Conservation (phyloP, 129 eudicot species). For the Flaveria robusta region DNA sequence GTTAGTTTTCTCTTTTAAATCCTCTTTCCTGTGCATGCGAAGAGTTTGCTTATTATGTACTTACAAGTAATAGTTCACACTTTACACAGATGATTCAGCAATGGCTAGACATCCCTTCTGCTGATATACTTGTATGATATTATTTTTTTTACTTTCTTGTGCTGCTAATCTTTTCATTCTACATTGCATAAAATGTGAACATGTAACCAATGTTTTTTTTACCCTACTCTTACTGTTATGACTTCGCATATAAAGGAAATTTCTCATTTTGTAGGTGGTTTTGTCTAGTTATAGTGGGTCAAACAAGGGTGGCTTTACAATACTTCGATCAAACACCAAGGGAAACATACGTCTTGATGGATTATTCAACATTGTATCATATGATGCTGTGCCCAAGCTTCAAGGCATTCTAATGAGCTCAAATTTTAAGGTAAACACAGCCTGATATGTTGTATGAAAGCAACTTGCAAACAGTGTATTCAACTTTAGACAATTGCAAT, state of each 20-base stretch:
- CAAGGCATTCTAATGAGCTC: conserved; percentile 60
- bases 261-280: conserved; percentile 62
- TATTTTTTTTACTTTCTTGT: conserved; percentile 9
- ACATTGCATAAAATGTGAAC: conserved; percentile 15
- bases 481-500: not conserved
- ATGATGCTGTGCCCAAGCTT: conserved; percentile 78
- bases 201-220: not conserved
- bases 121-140: conserved; percentile 76
- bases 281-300: conserved; percentile 79
- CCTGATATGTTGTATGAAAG: conserved; percentile 9
- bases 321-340: conserved; percentile 68
- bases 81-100: conserved; percentile 84
- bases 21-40: conserved; percentile 10
- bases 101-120: conserved; percentile 80
- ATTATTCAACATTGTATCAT: conserved; percentile 81
- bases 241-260: not conserved
- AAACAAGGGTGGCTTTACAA: conserved; percentile 73
- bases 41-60: conserved; percentile 23
- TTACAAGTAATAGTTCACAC: conserved; percentile 29
- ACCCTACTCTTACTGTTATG: conserved; percentile 4
- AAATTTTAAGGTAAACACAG: conserved; percentile 60
- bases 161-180: conserved; percentile 5
- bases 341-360: conserved; percentile 76
- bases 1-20: conserved; percentile 50
- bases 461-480: conserved; percentile 11